Conservation (phyloP, 169 alveolate genomes). For the Plasmodium gonderi region DNA sequence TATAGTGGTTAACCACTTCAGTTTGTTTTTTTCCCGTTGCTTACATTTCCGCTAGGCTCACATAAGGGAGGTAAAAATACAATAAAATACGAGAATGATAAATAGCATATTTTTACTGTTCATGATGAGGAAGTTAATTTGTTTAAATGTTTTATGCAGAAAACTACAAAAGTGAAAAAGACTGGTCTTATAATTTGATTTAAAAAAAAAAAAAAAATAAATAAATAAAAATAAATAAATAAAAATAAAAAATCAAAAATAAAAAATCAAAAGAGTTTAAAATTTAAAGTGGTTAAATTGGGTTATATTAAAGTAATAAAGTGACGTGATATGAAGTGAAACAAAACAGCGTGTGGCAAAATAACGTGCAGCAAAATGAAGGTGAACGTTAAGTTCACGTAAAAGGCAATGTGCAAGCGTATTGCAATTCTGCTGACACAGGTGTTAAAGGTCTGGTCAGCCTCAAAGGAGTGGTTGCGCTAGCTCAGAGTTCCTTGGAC, state of each 20-base stretch:
- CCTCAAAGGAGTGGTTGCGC: constrained; percentile 53
- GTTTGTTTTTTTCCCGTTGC: not conserved
- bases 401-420: not conserved
- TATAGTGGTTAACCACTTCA: not conserved
- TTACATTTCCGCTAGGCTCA: not conserved
- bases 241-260: too few relatives aligned
- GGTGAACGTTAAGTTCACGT: not conserved
- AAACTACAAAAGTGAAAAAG: not conserved
- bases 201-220: not conserved
- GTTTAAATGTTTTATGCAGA: not conserved
- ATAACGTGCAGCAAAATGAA: not conserved
- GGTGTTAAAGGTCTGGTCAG: not conserved
- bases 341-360: not conserved
- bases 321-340: not conserved
- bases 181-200: not conserved
- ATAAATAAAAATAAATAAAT: not conserved
- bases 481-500: constrained; percentile 5
- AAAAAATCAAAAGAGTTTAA: not conserved
- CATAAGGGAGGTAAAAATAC: not conserved
- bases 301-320: too few relatives aligned
- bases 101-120: not conserved
- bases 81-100: not conserved
- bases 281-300: not conserved
- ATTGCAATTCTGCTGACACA: not conserved
- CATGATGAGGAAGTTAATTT: not conserved